phyloP scores from a whole-genome alignment of 257 asterid species.

The Avicennia marina region DNA sequence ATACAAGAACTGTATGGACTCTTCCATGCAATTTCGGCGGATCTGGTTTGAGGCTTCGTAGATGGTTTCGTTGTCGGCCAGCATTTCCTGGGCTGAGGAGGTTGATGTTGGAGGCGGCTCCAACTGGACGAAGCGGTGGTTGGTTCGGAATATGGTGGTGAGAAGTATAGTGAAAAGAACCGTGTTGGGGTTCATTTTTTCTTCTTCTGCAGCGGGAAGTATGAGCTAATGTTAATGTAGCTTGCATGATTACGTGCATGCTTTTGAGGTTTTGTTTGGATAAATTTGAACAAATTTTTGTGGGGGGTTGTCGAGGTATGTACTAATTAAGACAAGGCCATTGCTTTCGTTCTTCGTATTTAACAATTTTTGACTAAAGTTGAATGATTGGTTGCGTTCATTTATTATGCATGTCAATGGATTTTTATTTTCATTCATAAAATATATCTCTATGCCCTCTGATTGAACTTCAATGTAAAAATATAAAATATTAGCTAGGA shows the following conservation, averaged over 20 bases:
- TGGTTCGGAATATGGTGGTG: conserved; percentile 16
- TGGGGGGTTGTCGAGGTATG: not conserved
- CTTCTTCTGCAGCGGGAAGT: no score
- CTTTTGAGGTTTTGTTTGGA: not conserved
- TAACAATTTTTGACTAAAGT: no score
- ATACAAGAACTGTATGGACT: conserved; percentile 54
- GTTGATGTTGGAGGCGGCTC: conserved; percentile 9
- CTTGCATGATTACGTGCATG: no score
- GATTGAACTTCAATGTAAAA: no score
- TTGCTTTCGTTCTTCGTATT: no score
- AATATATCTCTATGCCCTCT: no score
- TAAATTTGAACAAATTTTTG: not conserved
- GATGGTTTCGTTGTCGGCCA: conserved; percentile 34
- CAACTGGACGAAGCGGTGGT: not conserved
- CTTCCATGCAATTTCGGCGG: conserved; percentile 51
- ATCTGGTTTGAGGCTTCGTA: conserved; percentile 46
- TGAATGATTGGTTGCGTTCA: no score
- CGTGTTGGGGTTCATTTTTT: conserved; percentile 17
- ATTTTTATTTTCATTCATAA: no score
- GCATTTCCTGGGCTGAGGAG: conserved; percentile 3
- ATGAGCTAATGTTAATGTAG: no score
- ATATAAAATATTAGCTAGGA: no score
- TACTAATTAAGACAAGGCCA: no score
- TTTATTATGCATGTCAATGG: no score
- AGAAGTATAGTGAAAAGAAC: conserved; percentile 15